Evolutionary conservation across 768 basidiomycete genomes (phyloP).

Genomic region (Leccinum truebloodii): DNA sequence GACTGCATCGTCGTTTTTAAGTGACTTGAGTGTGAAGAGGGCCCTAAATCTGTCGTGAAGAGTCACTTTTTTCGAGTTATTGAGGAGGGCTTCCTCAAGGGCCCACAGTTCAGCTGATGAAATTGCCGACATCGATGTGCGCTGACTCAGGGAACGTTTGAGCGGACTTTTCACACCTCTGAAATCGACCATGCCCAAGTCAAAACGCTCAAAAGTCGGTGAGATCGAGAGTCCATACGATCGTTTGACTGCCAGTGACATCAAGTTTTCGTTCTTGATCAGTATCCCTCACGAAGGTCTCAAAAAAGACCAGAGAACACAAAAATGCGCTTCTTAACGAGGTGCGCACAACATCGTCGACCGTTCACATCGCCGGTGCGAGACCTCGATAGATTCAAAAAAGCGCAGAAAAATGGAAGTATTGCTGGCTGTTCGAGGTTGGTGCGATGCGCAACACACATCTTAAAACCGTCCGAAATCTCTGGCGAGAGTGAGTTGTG

Average conservation of each 20-base stretch:
- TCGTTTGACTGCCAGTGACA: constrained; percentile 3
- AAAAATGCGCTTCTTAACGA: constrained; percentile 83
- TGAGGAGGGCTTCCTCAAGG: constrained; percentile 79
- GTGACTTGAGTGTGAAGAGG: constrained; percentile 87
- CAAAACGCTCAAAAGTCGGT: constrained; percentile 89
- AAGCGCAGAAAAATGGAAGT: constrained; percentile 86
- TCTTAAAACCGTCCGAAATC: constrained; percentile 87
- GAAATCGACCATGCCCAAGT: constrained; percentile 69
- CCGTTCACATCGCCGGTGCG: constrained; percentile 7
- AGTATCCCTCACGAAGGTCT: constrained; percentile 94
- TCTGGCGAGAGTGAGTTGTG: constrained; percentile 84
- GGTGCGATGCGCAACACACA: constrained; percentile 95
- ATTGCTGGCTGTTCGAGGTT: constrained; percentile 95
- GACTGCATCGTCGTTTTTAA: constrained; percentile 78
- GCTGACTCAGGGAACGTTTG: constrained; percentile 31
- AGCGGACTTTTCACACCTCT: constrained; percentile 46
- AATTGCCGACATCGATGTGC: constrained; percentile 35
- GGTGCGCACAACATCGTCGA: constrained; percentile 42
- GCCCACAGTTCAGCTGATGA: constrained; percentile 56
- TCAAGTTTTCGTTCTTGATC: constrained; percentile 22
- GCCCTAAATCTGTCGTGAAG: constrained; percentile 89
- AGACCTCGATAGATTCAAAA: constrained; percentile 67
- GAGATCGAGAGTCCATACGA: constrained; percentile 33
- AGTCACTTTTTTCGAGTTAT: constrained; percentile 65
- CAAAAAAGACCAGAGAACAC: constrained; percentile 89